Evolutionary conservation across 2,329 filamentous ascomycete species (phyloP), one percentile per base, ranked within the genome.

Genomic region (Epichloe scottii): DNA sequence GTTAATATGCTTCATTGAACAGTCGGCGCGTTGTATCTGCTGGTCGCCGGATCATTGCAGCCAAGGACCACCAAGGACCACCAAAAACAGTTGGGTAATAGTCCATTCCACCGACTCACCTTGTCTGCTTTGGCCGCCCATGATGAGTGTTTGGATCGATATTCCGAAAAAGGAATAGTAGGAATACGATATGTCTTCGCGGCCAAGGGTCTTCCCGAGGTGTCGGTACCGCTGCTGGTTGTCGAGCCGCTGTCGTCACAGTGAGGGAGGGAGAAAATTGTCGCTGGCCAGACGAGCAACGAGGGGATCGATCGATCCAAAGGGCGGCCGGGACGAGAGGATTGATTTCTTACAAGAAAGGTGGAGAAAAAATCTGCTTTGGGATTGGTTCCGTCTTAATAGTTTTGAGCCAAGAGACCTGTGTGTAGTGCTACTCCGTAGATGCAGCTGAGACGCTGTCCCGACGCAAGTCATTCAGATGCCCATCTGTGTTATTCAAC

Each of bases 101-200:
- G n/a, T 26, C 17, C 21, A 21, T 40, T 19, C 26, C 23, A 34
- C 30, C 30, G 30, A 60, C 63, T 52, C 53, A 65, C 65, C 67
- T 66, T 68, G 66, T 62, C 68, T 60, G 62, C 66, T 69, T 48
- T 56, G 41, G 53, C 68, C 66, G 56, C 68, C 68, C 68, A 71
- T 71, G 47, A 21, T 52, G 41, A 17, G 11, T 10, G n/a, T 19
- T 8, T 43, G 17, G 5, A 10, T 19, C 21, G 14, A 23, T n/a
- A 1, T 2, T 11, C 21, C 12, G 4, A 23, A 43, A 30, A 3
- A 43, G 21, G 8, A 30, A 30, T 4, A 30, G 40, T 8, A 15
- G 19, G 17, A 23, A 8, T 38, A 38, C 14, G 34, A 35, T 38
- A 3, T 38, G 14, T 38, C 37, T 14, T 38, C 37, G 37, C 37